Evolutionary conservation across 495 filamentous ascomycete species (phyloP).

Genomic region (Zalerion maritima): DNA sequence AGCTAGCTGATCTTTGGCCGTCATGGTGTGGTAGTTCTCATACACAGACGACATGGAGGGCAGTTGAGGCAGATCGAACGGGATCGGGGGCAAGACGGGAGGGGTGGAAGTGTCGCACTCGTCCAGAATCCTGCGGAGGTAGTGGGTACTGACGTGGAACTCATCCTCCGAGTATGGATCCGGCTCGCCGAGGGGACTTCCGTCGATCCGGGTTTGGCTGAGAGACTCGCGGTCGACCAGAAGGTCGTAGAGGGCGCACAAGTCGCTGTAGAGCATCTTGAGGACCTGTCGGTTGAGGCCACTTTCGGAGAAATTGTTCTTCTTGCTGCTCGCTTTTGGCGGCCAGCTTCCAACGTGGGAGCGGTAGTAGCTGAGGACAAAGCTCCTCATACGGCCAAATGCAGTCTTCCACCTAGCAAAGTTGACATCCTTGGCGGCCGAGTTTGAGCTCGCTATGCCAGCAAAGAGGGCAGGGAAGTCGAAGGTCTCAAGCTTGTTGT

Average conservation of each 20-base stretch:
- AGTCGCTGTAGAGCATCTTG: conserved; percentile 69
- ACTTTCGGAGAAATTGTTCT: conserved; percentile 72
- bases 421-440: conserved; percentile 58
- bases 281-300: conserved; percentile 78
- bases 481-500: conserved; percentile 57
- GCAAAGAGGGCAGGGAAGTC: conserved; percentile 85
- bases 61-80: conserved; percentile 74
- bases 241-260: conserved; percentile 76
- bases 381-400: conserved; percentile 60
- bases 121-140: conserved; percentile 56
- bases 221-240: conserved; percentile 60
- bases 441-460: conserved; percentile 63
- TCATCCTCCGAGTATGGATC: conserved; percentile 18
- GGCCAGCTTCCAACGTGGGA: conserved; percentile 83
- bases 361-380: conserved; percentile 66
- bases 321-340: conserved; percentile 80
- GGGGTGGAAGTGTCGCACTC: conserved; percentile 83
- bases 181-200: conserved; percentile 18
- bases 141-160: conserved; percentile 28
- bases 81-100: conserved; percentile 80
- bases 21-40: conserved; percentile 42
- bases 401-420: conserved; percentile 70
- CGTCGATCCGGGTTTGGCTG: conserved; percentile 43
- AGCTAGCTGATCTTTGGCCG: conserved; percentile 57
- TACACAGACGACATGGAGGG: conserved; percentile 51